Evolutionary conservation across 2,329 filamentous ascomycete species (phyloP).

Genomic region (Delphinella strobiligena): DNA sequence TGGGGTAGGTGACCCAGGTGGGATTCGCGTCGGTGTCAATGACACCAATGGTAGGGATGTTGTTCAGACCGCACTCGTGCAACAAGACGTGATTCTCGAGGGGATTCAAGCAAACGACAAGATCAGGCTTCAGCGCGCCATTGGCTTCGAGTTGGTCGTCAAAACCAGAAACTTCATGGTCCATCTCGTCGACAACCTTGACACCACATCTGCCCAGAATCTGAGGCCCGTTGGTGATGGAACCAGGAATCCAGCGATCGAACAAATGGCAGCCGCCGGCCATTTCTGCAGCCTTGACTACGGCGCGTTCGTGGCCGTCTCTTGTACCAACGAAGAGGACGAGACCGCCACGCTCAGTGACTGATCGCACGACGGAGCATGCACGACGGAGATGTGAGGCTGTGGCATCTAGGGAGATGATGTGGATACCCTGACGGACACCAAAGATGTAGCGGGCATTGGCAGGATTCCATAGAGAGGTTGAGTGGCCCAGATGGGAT

Average conservation of each 20-base stretch:
- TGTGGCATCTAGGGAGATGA: constrained; percentile 83
- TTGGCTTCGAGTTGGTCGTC: constrained; percentile 51
- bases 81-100: constrained; percentile 82
- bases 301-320: constrained; percentile 64
- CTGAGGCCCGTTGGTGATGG: constrained; percentile 84
- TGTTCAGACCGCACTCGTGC: constrained; percentile 79
- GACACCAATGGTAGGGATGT: constrained; percentile 86
- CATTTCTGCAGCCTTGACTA: constrained; percentile 69
- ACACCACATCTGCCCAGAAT: constrained; percentile 61
- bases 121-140: constrained; percentile 65
- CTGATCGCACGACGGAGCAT: constrained; percentile 81
- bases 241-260: constrained; percentile 82
- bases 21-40: constrained; percentile 91
- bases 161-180: constrained; percentile 52
- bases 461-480: constrained; percentile 83
- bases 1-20: constrained; percentile 89
- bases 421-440: constrained; percentile 75
- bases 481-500: constrained; percentile 81
- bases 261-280: constrained; percentile 78
- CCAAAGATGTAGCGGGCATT: constrained; percentile 94
- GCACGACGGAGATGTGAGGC: constrained; percentile 84
- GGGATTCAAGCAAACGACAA: constrained; percentile 88
- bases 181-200: constrained; percentile 66
- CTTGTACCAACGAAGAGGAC: constrained; percentile 87
- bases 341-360: constrained; percentile 68